These are phyloP conservation scores for Colletotrichum sp. DNA, from an alignment of 2,329 filamentous ascomycete species.

Conservation along the genomic window DNA sequence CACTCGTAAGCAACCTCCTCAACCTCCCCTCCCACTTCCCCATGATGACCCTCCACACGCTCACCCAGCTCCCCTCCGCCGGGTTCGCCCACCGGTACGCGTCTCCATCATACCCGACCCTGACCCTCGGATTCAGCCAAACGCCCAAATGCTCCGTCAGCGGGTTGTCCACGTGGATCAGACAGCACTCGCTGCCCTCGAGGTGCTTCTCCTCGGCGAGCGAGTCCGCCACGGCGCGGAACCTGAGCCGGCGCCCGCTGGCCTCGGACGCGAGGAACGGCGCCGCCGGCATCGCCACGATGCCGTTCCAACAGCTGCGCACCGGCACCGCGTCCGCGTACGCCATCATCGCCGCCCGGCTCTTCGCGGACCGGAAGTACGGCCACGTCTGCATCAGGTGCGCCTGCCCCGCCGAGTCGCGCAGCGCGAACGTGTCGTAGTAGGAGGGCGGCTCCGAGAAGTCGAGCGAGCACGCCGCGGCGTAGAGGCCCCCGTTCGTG, in stretches of 20 bases:
- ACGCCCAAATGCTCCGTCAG: conserved; percentile 58
- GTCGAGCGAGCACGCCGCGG: conserved; percentile 67
- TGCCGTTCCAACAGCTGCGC: conserved; percentile 51
- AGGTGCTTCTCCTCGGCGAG: conserved; percentile 64
- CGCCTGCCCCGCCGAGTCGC: conserved; percentile 56
- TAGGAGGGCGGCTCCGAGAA: conserved; percentile 58
- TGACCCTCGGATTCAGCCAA: conserved; percentile 72
- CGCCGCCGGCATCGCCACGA: conserved; percentile 56
- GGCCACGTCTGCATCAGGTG: conserved; percentile 63
- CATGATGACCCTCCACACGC: conserved; percentile 49
- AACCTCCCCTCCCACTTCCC: conserved; percentile 66
- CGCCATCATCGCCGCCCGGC: conserved; percentile 57
- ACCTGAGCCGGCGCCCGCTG: conserved; percentile 47
- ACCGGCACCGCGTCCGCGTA: conserved; percentile 52
- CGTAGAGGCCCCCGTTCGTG: conserved; percentile 64
- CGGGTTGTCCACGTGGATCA: conserved; percentile 76
- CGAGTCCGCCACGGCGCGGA: conserved; percentile 67
- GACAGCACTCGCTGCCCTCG: conserved; percentile 81
- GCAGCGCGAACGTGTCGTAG: conserved; percentile 69
- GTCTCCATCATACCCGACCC: conserved; percentile 65
- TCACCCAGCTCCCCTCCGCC: conserved; percentile 45
- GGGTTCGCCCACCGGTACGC: conserved; percentile 58
- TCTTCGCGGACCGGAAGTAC: conserved; percentile 57
- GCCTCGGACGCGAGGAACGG: conserved; percentile 54
- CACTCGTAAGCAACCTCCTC: conserved; percentile 44